phyloP scores from a whole-genome alignment of 2,329 filamentous ascomycete species.

The Colletotrichum lindemuthianum region DNA sequence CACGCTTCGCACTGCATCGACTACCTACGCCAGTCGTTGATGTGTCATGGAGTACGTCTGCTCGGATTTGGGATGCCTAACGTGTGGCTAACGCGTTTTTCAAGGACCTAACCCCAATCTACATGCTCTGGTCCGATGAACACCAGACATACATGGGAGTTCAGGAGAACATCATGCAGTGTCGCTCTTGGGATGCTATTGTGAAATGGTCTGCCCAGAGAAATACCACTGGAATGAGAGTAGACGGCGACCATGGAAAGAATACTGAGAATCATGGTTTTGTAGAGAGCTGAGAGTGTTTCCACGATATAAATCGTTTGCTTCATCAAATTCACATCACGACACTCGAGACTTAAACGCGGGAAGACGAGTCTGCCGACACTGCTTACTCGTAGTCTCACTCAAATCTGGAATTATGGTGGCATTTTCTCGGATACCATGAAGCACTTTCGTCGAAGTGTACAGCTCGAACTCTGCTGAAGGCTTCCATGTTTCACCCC shows the following conservation, averaged over 20 bases:
- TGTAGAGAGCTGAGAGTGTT: neutral
- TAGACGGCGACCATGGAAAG: neutral
- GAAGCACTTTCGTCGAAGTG: no score
- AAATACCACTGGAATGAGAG: neutral
- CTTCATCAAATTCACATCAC: no score
- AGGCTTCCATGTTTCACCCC: no score
- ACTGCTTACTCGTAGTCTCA: no score
- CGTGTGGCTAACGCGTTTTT: no score
- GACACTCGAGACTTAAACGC: no score
- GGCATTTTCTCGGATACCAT: no score
- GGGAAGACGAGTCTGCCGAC: no score
- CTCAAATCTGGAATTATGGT: no score
- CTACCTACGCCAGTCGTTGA: neutral
- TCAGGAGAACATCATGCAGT: constrained; percentile 4
- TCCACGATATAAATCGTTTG: no score
- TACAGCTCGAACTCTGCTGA: no score
- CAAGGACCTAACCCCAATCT: neutral
- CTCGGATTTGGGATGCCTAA: no score
- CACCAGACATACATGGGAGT: neutral
- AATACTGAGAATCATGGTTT: neutral
- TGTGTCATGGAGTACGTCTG: neutral
- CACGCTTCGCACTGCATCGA: constrained; percentile 7
- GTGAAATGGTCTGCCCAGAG: neutral
- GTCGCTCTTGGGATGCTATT: neutral
- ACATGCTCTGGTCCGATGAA: constrained; percentile 3